phyloP scores from a whole-genome alignment of 2,329 filamentous ascomycete species.

The Chaetomium sp. region DNA sequence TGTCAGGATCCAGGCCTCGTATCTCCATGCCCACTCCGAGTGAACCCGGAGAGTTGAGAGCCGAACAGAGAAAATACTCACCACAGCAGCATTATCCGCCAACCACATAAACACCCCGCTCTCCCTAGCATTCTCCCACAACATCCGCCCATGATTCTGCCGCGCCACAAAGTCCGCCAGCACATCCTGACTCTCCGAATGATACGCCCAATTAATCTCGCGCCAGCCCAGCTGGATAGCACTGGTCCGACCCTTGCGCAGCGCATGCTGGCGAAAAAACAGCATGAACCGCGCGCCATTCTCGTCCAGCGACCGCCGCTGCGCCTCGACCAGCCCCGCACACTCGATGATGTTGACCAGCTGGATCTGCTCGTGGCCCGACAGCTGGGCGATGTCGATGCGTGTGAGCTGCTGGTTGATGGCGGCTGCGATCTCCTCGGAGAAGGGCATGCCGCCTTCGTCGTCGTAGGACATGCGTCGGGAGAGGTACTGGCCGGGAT shows the following conservation, averaged over 20 bases:
- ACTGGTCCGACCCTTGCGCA: slow-evolving; percentile 59
- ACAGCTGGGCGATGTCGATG: slow-evolving; percentile 70
- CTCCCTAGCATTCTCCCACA: slow-evolving; percentile 80
- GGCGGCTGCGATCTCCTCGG: slow-evolving; percentile 60
- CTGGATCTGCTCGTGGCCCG: slow-evolving; percentile 79
- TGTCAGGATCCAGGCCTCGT: neutral
- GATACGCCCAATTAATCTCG: slow-evolving; percentile 80
- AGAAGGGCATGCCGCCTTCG: slow-evolving; percentile 57
- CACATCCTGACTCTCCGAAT: slow-evolving; percentile 83
- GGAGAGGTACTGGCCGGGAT: slow-evolving; percentile 34
- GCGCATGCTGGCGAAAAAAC: slow-evolving; percentile 75
- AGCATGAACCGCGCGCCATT: slow-evolving; percentile 84
- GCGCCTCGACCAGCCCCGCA: slow-evolving; percentile 74
- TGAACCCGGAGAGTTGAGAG: neutral
- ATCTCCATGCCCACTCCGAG: neutral
- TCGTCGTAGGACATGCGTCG: slow-evolving; percentile 35
- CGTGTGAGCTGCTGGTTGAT: slow-evolving; percentile 73
- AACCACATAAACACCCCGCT: slow-evolving; percentile 96
- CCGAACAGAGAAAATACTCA: slow-evolving; percentile 37
- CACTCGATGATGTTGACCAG: slow-evolving; percentile 81
- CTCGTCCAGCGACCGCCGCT: slow-evolving; percentile 82
- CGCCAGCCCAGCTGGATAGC: slow-evolving; percentile 65
- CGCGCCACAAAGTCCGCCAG: slow-evolving; percentile 73
- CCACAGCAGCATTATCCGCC: slow-evolving; percentile 66
- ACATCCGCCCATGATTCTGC: slow-evolving; percentile 71